A percentile compares a stretch with the other conserved stretches of the same genome.
These are phyloP conservation scores for Xylaria hypoxylon DNA, from an alignment of 2,329 filamentous ascomycete species.

Conservation along the genomic window DNA sequence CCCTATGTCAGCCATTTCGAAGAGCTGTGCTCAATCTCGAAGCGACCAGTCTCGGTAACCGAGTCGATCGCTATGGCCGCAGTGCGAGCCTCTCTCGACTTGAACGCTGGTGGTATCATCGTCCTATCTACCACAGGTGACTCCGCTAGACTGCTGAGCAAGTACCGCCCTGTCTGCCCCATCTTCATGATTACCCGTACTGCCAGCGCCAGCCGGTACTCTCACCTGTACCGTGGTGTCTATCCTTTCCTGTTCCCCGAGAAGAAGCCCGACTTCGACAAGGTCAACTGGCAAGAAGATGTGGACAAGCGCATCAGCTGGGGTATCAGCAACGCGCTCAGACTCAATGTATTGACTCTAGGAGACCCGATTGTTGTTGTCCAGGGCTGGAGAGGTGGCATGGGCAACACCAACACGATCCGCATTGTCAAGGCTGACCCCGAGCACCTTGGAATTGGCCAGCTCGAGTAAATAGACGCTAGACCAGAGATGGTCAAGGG, in stretches of 20 bases:
- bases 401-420: constrained; percentile 90
- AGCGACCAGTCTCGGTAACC: constrained; percentile 85
- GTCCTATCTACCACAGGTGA: constrained; percentile 96
- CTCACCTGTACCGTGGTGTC: constrained; percentile 95
- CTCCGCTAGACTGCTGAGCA: constrained; percentile 94
- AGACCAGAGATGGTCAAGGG: neutral
- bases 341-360: constrained; percentile 78
- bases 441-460: constrained; percentile 68
- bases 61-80: constrained; percentile 98
- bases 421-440: constrained; percentile 72
- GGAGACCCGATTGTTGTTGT: constrained; percentile 85
- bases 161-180: constrained; percentile 98
- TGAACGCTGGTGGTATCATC: constrained; percentile 95
- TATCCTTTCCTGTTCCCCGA: constrained; percentile 97
- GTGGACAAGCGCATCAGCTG: constrained; percentile 98
- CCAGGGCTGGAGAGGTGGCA: constrained; percentile 90
- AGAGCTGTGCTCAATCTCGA: constrained; percentile 86
- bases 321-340: constrained; percentile 88
- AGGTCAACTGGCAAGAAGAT: constrained; percentile 98
- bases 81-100: constrained; percentile 92
- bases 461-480: constrained; percentile 49
- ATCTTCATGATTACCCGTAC: constrained; percentile 99
- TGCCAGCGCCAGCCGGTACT: constrained; percentile 84
- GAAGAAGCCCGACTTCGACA: constrained; percentile 92
- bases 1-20: constrained; percentile 97